Evolutionary conservation across 1,284 basidiomycete genomes (phyloP).

Genomic region (Pseudozyma sp.): DNA sequence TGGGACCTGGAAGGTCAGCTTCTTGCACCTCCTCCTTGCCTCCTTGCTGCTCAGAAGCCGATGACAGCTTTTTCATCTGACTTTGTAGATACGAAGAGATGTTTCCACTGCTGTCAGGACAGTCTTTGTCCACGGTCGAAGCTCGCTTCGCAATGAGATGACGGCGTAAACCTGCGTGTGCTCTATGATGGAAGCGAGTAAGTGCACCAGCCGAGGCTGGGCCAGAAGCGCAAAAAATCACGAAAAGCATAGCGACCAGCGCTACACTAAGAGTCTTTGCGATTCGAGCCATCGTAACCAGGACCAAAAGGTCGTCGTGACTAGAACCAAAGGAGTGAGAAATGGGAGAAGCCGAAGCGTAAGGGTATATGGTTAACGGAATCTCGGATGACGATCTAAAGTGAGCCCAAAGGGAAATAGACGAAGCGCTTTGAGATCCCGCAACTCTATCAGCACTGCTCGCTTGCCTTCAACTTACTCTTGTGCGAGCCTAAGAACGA

Average conservation of each 20-base stretch:
- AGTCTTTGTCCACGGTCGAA: not conserved
- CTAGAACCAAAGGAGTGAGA: not conserved
- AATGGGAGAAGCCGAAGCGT: not conserved
- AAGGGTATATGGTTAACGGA: not conserved
- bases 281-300: constrained; percentile 11
- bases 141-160: constrained; percentile 11
- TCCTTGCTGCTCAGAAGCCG: constrained; percentile 12
- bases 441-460: no score
- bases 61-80: constrained; percentile 21
- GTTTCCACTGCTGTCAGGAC: not conserved
- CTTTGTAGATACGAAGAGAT: constrained; percentile 5
- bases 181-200: not conserved
- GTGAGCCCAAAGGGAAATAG: no score
- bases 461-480: no score
- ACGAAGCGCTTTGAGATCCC: no score
- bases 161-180: constrained; percentile 8
- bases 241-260: constrained; percentile 32
- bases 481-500: no score
- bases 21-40: constrained; percentile 8
- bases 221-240: not conserved
- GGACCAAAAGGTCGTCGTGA: not conserved
- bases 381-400: not conserved
- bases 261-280: constrained; percentile 15
- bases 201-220: constrained; percentile 9
- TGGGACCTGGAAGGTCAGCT: not conserved